A percentile compares a stretch with the other conserved stretches of the same genome.
These are phyloP conservation scores for Clarireedia homoeocarpa DNA, from an alignment of 2,329 filamentous ascomycete species.

Conservation along the genomic window DNA sequence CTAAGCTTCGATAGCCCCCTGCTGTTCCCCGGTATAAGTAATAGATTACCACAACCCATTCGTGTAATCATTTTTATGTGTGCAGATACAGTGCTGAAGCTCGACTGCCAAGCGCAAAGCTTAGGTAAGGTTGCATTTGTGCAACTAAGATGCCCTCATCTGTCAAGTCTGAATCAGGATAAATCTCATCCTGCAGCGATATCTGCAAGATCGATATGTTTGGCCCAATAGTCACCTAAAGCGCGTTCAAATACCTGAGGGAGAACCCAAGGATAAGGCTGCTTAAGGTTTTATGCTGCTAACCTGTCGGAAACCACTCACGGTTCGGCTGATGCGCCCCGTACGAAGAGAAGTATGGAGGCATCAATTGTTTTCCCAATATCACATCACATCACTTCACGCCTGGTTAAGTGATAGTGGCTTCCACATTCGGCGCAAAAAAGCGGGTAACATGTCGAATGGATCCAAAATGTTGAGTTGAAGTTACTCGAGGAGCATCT, in stretches of 20 bases:
- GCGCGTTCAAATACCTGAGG: background rate
- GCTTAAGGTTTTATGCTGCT: background rate
- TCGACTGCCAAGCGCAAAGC: background rate
- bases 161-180: background rate
- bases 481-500: too few relatives aligned
- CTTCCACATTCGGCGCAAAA: background rate
- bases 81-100: background rate
- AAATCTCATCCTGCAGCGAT: background rate
- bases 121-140: background rate
- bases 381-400: too few relatives aligned
- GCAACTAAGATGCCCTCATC: background rate
- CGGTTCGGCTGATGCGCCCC: background rate
- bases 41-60: background rate
- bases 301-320: slow-evolving; percentile 2
- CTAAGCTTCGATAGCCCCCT: background rate
- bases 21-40: background rate
- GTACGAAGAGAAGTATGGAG: background rate
- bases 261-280: background rate
- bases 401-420: too few relatives aligned
- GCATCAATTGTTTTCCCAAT: too few relatives aligned
- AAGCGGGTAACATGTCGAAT: background rate
- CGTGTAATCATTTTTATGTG: background rate
- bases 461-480: too few relatives aligned
- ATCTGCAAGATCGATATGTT: background rate
- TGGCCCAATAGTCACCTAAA: slow-evolving; percentile 2